These are phyloP conservation scores for Lecanosticta acicola DNA, from an alignment of 2,329 filamentous ascomycete genomes.

Conservation along the genomic window DNA sequence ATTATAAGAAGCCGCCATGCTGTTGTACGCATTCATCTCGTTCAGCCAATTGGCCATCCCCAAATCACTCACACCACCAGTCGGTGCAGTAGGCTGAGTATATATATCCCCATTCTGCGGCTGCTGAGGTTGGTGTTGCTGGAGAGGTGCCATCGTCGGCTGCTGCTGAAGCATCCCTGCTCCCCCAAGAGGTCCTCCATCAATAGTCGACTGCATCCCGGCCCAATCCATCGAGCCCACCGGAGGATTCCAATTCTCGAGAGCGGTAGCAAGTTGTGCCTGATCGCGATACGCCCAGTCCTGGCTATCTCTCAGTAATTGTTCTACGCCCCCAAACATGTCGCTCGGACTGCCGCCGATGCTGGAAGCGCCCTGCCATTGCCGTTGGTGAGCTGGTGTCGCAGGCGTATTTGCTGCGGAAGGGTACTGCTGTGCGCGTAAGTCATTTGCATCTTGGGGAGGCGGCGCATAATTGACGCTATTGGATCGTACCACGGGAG, in stretches of 20 bases:
- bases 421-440: conserved; percentile 23
- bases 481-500: conserved; percentile 10
- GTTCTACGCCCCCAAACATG: conserved; percentile 56
- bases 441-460: conserved; percentile 20
- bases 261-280: conserved; percentile 53
- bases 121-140: no score
- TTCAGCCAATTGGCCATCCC: conserved; percentile 24
- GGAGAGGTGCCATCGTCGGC: no score
- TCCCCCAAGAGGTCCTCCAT: conserved; percentile 4
- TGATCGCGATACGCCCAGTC: conserved; percentile 60
- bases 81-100: conserved; percentile 1
- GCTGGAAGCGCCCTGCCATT: conserved; percentile 18
- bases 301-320: conserved; percentile 57
- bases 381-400: conserved; percentile 8
- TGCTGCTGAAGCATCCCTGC: background rate
- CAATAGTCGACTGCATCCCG: conserved; percentile 9
- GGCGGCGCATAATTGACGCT: conserved; percentile 17
- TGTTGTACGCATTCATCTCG: conserved; percentile 27
- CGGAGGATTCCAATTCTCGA: conserved; percentile 54
- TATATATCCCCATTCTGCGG: conserved; percentile 2
- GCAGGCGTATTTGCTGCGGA: conserved; percentile 19
- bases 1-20: conserved; percentile 31
- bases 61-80: conserved; percentile 4
- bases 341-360: conserved; percentile 42
- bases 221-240: conserved; percentile 18